These are phyloP conservation scores for Tribonema minus DNA, from an alignment of 108 stramenopile genomes.

Conservation along the genomic window DNA sequence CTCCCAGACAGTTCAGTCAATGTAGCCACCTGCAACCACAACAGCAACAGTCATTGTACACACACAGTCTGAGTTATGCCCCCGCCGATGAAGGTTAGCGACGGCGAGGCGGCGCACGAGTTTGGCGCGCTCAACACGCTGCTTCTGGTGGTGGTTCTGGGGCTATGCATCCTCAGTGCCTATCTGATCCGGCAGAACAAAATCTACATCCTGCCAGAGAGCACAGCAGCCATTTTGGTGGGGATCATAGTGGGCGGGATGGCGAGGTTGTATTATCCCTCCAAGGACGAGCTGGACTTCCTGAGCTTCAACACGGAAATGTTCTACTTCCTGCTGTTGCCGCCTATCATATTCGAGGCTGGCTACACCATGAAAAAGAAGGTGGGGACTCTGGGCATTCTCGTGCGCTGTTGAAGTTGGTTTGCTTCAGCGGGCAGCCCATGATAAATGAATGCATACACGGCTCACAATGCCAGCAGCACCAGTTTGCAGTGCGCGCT, in stretches of 20 bases:
- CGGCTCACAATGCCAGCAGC: no score
- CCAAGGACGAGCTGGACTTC: conserved; percentile 52
- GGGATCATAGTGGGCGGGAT: conserved; percentile 53
- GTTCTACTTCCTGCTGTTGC: conserved; percentile 91
- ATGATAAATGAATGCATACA: no score
- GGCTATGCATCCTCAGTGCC: conserved; percentile 50
- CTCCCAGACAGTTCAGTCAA: no score
- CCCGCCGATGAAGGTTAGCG: no score
- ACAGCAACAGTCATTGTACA: no score
- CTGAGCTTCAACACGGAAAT: conserved; percentile 57
- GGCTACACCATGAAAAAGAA: conserved; percentile 78
- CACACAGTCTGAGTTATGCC: no score
- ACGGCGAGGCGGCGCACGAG: conserved; percentile 35
- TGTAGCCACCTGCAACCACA: no score
- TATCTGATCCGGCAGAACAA: conserved; percentile 51
- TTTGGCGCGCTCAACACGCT: conserved; percentile 44
- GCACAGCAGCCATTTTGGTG: conserved; percentile 54
- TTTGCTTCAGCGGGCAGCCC: no score
- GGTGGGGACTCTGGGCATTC: not conserved
- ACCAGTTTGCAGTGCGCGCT: no score
- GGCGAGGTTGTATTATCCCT: conserved; percentile 39
- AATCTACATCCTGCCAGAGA: conserved; percentile 57
- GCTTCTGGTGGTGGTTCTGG: conserved; percentile 45
- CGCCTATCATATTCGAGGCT: conserved; percentile 96
- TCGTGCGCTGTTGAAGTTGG: no score